Conservation (phyloP, 2,329 filamentous ascomycete species). For the Apiospora aurea region DNA sequence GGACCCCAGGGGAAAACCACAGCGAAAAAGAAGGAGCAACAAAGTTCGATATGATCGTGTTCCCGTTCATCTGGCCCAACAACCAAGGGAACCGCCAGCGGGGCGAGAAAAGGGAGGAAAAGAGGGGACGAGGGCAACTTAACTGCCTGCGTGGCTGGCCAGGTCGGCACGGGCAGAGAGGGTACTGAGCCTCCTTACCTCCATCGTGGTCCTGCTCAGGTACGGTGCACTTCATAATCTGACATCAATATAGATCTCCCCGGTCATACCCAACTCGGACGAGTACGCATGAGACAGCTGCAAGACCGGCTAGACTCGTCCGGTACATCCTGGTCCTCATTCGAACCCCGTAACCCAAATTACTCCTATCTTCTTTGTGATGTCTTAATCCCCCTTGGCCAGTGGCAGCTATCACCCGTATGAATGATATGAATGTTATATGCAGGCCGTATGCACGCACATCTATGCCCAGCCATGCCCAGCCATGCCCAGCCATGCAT, state of each 20-base stretch:
- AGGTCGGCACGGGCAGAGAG: neutral
- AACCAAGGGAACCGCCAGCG: neutral
- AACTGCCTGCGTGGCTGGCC: neutral
- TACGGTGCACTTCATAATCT: neutral
- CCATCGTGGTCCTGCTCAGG: neutral
- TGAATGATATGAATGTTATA: neutral
- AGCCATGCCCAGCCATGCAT: neutral
- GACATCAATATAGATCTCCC: conserved; percentile 19
- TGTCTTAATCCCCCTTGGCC: neutral
- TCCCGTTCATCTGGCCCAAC: neutral
- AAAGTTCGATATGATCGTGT: conserved; percentile 1
- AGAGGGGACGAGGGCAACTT: neutral
- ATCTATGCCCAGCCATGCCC: neutral
- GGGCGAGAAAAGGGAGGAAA: neutral
- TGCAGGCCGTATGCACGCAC: neutral
- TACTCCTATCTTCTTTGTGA: neutral
- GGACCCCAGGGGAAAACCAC: neutral
- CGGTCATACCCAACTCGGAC: conserved; percentile 9
- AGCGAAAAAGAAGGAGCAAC: conserved; percentile 1
- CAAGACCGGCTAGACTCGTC: conserved; percentile 7
- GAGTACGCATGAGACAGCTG: neutral
- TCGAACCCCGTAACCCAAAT: neutral
- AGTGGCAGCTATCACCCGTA: neutral
- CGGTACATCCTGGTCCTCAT: neutral
- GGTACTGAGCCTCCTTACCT: neutral